A percentile compares a stretch with the other conserved stretches of the same genome.
phyloP scores from a whole-genome alignment of 306 rosid genomes.

The Dalbergia cultrata region DNA sequence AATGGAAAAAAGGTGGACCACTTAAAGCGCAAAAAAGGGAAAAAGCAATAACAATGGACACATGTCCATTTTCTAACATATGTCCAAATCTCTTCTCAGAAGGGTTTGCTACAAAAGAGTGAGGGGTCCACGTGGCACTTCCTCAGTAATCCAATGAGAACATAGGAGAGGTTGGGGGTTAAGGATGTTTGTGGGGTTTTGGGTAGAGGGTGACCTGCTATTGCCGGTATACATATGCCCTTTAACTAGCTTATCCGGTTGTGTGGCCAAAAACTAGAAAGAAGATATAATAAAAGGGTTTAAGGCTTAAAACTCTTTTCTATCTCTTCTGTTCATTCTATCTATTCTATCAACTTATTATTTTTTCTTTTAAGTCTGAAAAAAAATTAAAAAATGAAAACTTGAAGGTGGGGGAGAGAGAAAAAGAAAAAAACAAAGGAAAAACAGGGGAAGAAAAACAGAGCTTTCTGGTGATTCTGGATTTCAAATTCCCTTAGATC shows the following conservation, averaged over 20 bases:
- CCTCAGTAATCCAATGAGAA: neutral
- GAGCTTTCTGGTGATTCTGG: slow-evolving; percentile 21
- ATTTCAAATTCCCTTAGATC: slow-evolving; percentile 53
- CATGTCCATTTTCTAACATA: neutral
- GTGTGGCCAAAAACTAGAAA: slow-evolving; percentile 57
- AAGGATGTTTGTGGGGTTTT: slow-evolving; percentile 44
- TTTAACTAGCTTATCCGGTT: slow-evolving; percentile 60
- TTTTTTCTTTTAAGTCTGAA: no score
- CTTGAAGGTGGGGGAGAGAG: neutral
- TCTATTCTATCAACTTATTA: neutral
- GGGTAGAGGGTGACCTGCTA: slow-evolving; percentile 39
- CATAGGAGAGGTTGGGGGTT: slow-evolving; percentile 16
- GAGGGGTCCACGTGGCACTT: slow-evolving; percentile 55
- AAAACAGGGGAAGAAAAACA: neutral
- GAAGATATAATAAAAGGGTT: slow-evolving; percentile 1
- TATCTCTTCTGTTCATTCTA: neutral
- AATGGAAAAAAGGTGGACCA: neutral
- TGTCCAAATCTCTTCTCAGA: neutral
- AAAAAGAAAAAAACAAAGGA: neutral
- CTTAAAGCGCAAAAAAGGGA: neutral
- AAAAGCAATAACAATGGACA: neutral
- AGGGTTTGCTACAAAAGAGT: neutral
- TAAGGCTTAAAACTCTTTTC: neutral
- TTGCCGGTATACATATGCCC: slow-evolving; percentile 47
- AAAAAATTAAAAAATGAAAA: slow-evolving; percentile 16